These are phyloP conservation scores for Fragaria iinumae DNA, from an alignment of 306 rosid species.

Conservation along the genomic window DNA sequence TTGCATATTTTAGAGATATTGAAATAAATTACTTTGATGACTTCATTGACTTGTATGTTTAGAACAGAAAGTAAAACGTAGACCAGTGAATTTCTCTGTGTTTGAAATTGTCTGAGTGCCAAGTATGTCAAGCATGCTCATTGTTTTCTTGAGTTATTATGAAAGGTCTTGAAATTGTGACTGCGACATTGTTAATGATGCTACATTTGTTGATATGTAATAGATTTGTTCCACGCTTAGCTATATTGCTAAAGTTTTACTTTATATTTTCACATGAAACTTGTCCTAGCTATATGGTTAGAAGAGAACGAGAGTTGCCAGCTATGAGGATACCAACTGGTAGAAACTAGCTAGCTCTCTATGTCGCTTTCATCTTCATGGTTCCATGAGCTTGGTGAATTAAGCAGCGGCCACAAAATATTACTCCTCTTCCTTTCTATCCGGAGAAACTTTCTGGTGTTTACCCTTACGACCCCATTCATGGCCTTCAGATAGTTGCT, in stretches of 20 bases:
- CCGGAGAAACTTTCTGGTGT: conserved; percentile 28
- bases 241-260: background rate
- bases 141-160: background rate
- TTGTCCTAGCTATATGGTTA: background rate
- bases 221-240: background rate
- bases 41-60: background rate
- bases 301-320: background rate
- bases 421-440: conserved; percentile 40
- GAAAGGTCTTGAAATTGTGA: no score
- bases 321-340: background rate
- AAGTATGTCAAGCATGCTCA: background rate
- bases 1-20: background rate
- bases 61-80: background rate
- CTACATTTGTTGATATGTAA: background rate
- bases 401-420: conserved; percentile 43
- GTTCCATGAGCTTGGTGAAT: conserved; percentile 47
- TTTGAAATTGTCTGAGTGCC: no score
- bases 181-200: no score
- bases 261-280: background rate
- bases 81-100: background rate
- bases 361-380: conserved; percentile 32
- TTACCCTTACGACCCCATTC: conserved; percentile 45
- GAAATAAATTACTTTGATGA: background rate
- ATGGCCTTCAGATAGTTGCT: conserved; percentile 62
- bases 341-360: conserved; percentile 12